Conservation (phyloP, 768 basidiomycete species). For the Suillus sp. region DNA sequence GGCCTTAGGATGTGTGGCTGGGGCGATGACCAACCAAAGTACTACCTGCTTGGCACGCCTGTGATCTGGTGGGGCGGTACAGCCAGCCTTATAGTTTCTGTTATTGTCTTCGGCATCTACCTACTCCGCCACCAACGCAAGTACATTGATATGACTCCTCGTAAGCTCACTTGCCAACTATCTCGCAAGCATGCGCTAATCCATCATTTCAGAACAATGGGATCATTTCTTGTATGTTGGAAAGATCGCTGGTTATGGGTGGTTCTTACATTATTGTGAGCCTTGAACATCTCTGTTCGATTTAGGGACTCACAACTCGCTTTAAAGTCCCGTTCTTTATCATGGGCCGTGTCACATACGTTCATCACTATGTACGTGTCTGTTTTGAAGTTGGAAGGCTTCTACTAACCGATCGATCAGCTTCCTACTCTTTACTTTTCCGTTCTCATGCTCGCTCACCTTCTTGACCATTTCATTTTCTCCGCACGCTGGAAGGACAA, state of each 20-base stretch:
- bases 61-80: conserved; percentile 88
- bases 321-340: conserved; percentile 87
- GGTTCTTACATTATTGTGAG: conserved; percentile 89
- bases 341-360: conserved; percentile 96
- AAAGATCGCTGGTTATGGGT: conserved; percentile 90
- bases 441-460: conserved; percentile 86
- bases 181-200: background rate
- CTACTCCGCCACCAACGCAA: conserved; percentile 83
- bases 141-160: conserved; percentile 87
- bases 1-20: conserved; percentile 98
- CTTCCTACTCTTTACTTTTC: conserved; percentile 97
- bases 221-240: conserved; percentile 92
- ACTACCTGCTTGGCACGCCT: conserved; percentile 92
- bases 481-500: conserved; percentile 61
- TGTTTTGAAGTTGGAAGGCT: background rate
- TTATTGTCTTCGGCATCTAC: conserved; percentile 64
- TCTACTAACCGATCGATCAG: conserved; percentile 38
- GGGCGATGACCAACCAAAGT: conserved; percentile 86
- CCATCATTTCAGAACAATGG: conserved; percentile 69
- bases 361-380: conserved; percentile 89
- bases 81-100: conserved; percentile 58
- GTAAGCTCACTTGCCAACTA: conserved; percentile 46
- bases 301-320: conserved; percentile 4
- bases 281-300: conserved; percentile 9
- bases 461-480: conserved; percentile 94